Percentiles rank a stretch among this genome's conserved stretches.
These are phyloP conservation scores for Geotrichum fermentans DNA, from an alignment of 1,139 yeast species.

Conservation along the genomic window DNA sequence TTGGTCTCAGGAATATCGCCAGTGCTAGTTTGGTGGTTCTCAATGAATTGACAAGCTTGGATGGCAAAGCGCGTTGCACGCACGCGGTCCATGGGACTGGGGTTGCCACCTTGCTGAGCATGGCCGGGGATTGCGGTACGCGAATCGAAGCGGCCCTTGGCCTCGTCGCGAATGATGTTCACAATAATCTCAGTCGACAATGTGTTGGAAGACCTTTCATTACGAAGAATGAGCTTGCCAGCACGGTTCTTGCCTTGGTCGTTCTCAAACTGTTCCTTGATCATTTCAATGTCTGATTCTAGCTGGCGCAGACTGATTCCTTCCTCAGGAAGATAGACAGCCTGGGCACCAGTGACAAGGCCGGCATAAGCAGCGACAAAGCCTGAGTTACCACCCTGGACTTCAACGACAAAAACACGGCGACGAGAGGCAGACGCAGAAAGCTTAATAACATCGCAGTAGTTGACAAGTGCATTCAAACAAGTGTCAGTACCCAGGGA, in stretches of 20 bases:
- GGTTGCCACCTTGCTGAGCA: slow-evolving; percentile 95
- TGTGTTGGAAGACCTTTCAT: slow-evolving; percentile 78
- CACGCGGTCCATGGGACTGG: slow-evolving; percentile 91
- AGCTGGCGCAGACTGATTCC: slow-evolving; percentile 68
- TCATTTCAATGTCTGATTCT: slow-evolving; percentile 68
- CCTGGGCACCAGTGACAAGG: slow-evolving; percentile 88
- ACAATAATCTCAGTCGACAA: slow-evolving; percentile 78
- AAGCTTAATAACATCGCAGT: slow-evolving; percentile 94
- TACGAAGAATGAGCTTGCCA: slow-evolving; percentile 82
- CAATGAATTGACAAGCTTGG: slow-evolving; percentile 81
- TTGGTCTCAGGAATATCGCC: slow-evolving; percentile 8
- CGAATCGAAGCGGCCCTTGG: slow-evolving; percentile 74
- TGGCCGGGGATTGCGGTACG: slow-evolving; percentile 98
- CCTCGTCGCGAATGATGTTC: slow-evolving; percentile 73
- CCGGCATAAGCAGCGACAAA: slow-evolving; percentile 85
- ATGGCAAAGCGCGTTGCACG: slow-evolving; percentile 88
- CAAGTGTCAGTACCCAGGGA: slow-evolving; percentile 93
- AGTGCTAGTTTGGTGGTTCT: slow-evolving; percentile 35
- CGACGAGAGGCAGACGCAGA: slow-evolving; percentile 93
- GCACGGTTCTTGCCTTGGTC: slow-evolving; percentile 80
- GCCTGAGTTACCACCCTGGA: slow-evolving; percentile 96
- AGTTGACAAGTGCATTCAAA: slow-evolving; percentile 78
- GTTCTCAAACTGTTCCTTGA: slow-evolving; percentile 61
- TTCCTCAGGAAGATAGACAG: slow-evolving; percentile 89
- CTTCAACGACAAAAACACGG: slow-evolving; percentile 92